Percentiles rank a stretch among this genome's conserved stretches.
Conservation (phyloP, 225 moss, liverwort and hornwort species). For the Antitrichia curtipendula region DNA sequence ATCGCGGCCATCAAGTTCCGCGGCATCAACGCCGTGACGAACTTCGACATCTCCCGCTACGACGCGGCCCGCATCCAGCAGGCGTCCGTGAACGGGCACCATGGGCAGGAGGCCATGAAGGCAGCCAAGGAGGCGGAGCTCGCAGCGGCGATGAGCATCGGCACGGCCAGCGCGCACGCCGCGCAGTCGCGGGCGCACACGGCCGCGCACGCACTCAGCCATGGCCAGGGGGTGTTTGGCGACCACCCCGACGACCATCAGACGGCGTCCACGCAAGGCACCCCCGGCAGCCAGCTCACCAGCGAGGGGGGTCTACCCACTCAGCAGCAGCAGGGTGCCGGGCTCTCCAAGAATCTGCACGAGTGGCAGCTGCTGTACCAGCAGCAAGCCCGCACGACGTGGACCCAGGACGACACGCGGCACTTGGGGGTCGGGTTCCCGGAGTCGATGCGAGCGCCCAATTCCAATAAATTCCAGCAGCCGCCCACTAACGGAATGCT, state of each 20-base stretch:
- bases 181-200: conserved; percentile 35
- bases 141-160: conserved; percentile 8
- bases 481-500: conserved; percentile 51
- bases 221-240: not conserved
- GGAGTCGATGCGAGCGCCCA: conserved; percentile 44
- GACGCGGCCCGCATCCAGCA: conserved; percentile 80
- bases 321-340: not conserved
- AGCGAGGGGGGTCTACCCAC: conserved; percentile 26
- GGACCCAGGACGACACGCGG: conserved; percentile 34
- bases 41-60: conserved; percentile 97
- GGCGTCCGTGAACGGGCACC: conserved; percentile 23
- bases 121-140: conserved; percentile 54
- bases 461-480: conserved; percentile 10
- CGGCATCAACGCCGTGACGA: conserved; percentile 94
- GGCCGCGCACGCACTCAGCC: conserved; percentile 47
- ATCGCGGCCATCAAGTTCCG: conserved; percentile 97
- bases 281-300: conserved; percentile 53
- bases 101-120: conserved; percentile 51
- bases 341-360: conserved; percentile 60
- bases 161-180: conserved; percentile 26
- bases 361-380: conserved; percentile 98
- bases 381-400: conserved; percentile 28
- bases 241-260: conserved; percentile 53
- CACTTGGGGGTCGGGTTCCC: conserved; percentile 14
- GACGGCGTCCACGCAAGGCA: conserved; percentile 30